Percentiles rank a stretch among this genome's conserved stretches.
Conservation (phyloP, 2,329 filamentous ascomycete genomes). For the Erysiphe pulchra region DNA sequence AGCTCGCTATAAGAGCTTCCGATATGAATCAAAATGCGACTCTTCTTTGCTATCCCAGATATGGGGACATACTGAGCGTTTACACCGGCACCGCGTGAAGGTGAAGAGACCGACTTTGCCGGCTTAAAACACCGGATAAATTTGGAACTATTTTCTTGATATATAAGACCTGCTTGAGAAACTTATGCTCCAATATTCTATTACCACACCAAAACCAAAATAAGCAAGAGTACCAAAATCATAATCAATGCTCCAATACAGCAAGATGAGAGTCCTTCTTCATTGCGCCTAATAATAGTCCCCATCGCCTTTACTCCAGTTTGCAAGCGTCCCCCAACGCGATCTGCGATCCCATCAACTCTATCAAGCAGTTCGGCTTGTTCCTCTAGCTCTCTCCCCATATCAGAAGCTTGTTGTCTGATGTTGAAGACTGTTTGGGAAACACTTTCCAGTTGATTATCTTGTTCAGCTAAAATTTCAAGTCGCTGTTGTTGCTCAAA, state of each 20-base stretch:
- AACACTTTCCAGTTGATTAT: constrained; percentile 75
- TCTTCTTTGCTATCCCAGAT: no score
- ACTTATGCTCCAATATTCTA: neutral
- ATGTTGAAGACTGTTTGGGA: constrained; percentile 83
- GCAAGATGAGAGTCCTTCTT: constrained; percentile 69
- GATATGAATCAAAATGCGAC: no score
- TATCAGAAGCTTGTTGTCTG: constrained; percentile 72
- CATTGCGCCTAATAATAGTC: constrained; percentile 66
- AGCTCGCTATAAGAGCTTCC: no score
- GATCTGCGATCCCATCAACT: constrained; percentile 61
- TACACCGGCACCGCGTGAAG: no score
- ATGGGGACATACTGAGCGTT: no score
- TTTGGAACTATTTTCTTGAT: no score
- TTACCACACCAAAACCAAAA: constrained; percentile 43
- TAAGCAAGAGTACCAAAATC: constrained; percentile 62
- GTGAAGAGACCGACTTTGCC: no score
- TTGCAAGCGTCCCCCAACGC: constrained; percentile 65
- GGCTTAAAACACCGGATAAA: no score
- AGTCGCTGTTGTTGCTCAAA: constrained; percentile 82
- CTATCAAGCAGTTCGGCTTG: constrained; percentile 72
- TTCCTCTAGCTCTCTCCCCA: constrained; percentile 91
- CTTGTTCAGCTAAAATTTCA: constrained; percentile 84
- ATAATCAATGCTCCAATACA: constrained; percentile 78
- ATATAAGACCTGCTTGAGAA: no score
- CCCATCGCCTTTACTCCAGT: constrained; percentile 69